phyloP scores from a whole-genome alignment of 2,329 filamentous ascomycete species.

The Aspergillus glaucus region DNA sequence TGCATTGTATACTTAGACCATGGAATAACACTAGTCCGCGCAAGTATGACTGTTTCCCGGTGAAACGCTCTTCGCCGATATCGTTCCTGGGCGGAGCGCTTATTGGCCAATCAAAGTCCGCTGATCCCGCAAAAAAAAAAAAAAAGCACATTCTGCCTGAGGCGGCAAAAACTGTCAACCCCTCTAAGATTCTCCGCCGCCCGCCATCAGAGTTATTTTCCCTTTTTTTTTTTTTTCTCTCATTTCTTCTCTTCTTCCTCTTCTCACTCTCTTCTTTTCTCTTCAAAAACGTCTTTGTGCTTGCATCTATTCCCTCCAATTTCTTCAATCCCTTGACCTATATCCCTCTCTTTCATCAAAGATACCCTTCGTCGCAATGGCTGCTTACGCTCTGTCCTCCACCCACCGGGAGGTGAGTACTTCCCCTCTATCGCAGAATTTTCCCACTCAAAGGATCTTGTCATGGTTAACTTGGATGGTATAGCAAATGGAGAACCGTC shows the following conservation, averaged over 20 bases:
- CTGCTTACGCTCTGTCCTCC: slow-evolving; percentile 58
- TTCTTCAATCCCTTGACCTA: slow-evolving; percentile 5
- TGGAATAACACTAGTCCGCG: no score
- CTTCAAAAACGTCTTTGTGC: slow-evolving; percentile 6
- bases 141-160: neutral
- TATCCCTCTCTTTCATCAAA: slow-evolving; percentile 7
- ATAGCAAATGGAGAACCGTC: slow-evolving; percentile 92
- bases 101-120: neutral
- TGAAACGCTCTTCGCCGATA: neutral
- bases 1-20: neutral
- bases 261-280: slow-evolving; percentile 4
- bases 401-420: slow-evolving; percentile 58
- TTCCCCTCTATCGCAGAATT: slow-evolving; percentile 5
- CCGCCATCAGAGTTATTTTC: neutral
- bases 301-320: slow-evolving; percentile 7
- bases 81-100: neutral
- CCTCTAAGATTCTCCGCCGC: neutral
- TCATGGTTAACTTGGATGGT: slow-evolving; percentile 28
- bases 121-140: neutral
- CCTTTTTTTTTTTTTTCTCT: slow-evolving; percentile 1
- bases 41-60: no score
- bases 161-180: neutral
- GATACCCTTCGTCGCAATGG: slow-evolving; percentile 28
- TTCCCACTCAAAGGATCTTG: slow-evolving; percentile 6
- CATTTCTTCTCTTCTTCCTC: slow-evolving; percentile 3